phyloP scores from a whole-genome alignment of 352 stramenopile species.

The Phytophthora meadii region DNA sequence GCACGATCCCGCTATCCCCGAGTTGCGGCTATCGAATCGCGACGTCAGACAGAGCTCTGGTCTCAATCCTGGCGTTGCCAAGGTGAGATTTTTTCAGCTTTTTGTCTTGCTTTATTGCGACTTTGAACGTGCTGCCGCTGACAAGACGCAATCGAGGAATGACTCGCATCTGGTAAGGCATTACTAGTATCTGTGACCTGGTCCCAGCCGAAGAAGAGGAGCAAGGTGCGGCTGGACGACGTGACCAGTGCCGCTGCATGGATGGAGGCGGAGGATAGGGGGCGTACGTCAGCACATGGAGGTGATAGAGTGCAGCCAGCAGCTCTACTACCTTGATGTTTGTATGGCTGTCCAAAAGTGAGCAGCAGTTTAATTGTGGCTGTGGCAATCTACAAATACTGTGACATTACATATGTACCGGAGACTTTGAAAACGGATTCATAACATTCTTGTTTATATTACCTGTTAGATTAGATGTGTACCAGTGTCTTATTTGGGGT shows the following conservation, averaged over 20 bases:
- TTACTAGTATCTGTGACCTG: constrained; percentile 1
- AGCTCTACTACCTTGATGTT: constrained; percentile 11
- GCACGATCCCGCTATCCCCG: constrained; percentile 11
- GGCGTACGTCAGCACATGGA: constrained; percentile 24
- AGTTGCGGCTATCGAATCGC: constrained; percentile 27
- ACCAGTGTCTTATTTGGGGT: constrained; percentile 5
- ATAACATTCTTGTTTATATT: neutral
- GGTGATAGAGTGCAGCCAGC: constrained; percentile 34
- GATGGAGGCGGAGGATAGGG: constrained; percentile 29
- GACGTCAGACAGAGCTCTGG: constrained; percentile 18
- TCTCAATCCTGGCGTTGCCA: constrained; percentile 13
- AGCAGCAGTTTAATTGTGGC: constrained; percentile 1
- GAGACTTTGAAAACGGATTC: neutral
- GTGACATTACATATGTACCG: constrained; percentile 13
- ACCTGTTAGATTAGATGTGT: constrained; percentile 20
- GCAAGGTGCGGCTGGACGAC: constrained; percentile 24
- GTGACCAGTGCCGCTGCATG: constrained; percentile 23
- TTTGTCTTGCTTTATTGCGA: no score
- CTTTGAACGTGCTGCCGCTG: neutral
- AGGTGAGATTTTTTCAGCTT: neutral
- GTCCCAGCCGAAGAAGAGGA: constrained; percentile 8
- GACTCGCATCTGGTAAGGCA: constrained; percentile 17
- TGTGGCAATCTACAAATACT: constrained; percentile 10
- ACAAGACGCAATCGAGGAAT: constrained; percentile 22
- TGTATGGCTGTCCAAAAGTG: constrained; percentile 6